phyloP scores from a whole-genome alignment of 495 filamentous ascomycete genomes.

The Tuber indicum region DNA sequence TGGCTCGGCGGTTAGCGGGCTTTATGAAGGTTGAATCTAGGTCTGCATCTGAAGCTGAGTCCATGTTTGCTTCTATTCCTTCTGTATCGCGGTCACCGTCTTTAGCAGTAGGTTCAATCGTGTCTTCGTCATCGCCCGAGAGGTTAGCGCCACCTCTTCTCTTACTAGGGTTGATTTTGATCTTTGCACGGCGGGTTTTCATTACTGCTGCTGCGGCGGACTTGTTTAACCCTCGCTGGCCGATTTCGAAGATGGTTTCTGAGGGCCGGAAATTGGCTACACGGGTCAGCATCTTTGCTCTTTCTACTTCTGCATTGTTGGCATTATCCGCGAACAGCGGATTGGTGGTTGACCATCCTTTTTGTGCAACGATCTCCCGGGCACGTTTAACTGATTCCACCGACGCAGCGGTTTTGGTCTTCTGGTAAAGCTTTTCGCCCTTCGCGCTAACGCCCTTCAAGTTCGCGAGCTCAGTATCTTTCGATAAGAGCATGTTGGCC shows the following conservation, averaged over 20 bases:
- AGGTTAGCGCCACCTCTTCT: slow-evolving; percentile 42
- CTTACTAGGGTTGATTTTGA: slow-evolving; percentile 45
- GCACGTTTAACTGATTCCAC: slow-evolving; percentile 77
- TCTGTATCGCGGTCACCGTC: slow-evolving; percentile 50
- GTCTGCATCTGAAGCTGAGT: slow-evolving; percentile 64
- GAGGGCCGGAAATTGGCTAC: slow-evolving; percentile 79
- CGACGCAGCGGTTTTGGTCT: slow-evolving; percentile 81
- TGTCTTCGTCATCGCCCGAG: slow-evolving; percentile 41
- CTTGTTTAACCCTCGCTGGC: slow-evolving; percentile 58
- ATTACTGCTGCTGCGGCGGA: slow-evolving; percentile 74
- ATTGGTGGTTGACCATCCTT: slow-evolving; percentile 64
- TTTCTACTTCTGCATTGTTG: slow-evolving; percentile 58
- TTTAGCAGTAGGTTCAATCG: slow-evolving; percentile 39
- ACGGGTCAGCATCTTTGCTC: slow-evolving; percentile 74
- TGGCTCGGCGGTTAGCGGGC: slow-evolving; percentile 30
- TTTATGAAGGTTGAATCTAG: slow-evolving; percentile 69
- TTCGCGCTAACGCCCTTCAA: slow-evolving; percentile 70
- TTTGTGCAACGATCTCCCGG: slow-evolving; percentile 62
- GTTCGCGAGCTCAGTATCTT: slow-evolving; percentile 63
- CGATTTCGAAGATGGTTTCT: slow-evolving; percentile 92
- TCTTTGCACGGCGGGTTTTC: slow-evolving; percentile 58
- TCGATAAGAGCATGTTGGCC: slow-evolving; percentile 66
- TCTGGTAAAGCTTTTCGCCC: slow-evolving; percentile 85
- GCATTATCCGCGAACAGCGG: slow-evolving; percentile 65
- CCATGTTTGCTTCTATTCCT: slow-evolving; percentile 44